Percentiles rank a stretch among this genome's conserved stretches.
Evolutionary conservation across 176 grass and related monocot species (phyloP).

Genomic region (Aegilops tauschii): DNA sequence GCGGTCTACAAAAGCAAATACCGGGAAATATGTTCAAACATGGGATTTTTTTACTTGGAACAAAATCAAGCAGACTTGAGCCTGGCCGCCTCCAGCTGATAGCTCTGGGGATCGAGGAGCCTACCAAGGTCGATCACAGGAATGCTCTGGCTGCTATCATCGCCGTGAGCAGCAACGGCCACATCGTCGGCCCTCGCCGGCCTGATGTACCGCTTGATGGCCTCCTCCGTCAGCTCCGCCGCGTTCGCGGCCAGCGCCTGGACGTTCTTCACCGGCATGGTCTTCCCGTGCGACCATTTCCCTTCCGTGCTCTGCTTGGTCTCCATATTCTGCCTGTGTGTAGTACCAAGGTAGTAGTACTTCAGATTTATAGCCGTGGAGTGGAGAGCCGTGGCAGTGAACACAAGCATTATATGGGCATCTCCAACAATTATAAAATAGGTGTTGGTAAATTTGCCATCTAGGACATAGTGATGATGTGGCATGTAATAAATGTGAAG

Average conservation of each 20-base stretch:
- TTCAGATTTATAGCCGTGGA: not conserved
- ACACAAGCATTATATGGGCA: not conserved
- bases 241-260: constrained; percentile 15
- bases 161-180: not conserved
- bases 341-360: not conserved
- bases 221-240: not conserved
- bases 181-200: not conserved
- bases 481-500: too few relatives aligned
- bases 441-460: too few relatives aligned
- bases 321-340: not conserved
- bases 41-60: too few relatives aligned
- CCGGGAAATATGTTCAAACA: too few relatives aligned
- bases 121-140: constrained; percentile 14
- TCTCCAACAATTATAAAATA: too few relatives aligned
- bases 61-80: constrained; percentile 19
- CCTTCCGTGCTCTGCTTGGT: not conserved
- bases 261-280: constrained; percentile 27
- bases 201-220: constrained; percentile 17
- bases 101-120: not conserved
- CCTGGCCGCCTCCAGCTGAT: not conserved
- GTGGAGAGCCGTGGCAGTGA: not conserved
- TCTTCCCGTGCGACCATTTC: constrained; percentile 15
- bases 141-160: not conserved
- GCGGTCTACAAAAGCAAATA: too few relatives aligned
- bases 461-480: too few relatives aligned